phyloP scores from a whole-genome alignment of 352 stramenopile species.

The Phytophthora nicotianae region DNA sequence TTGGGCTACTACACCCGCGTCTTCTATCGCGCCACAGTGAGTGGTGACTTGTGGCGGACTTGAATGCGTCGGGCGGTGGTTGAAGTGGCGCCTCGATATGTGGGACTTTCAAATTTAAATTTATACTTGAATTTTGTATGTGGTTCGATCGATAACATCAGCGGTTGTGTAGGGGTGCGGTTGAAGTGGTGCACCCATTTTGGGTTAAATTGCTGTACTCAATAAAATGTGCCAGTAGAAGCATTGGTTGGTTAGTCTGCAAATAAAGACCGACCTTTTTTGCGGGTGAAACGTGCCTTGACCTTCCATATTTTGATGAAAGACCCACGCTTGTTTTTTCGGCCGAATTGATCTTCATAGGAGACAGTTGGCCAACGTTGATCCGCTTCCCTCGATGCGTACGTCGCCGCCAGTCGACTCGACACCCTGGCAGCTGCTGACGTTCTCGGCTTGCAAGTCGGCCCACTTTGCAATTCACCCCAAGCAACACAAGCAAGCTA shows the following conservation, averaged over 20 bases:
- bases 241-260: neutral
- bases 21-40: neutral
- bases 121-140: constrained; percentile 28
- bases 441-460: constrained; percentile 4
- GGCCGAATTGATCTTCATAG: constrained; percentile 20
- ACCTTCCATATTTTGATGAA: constrained; percentile 16
- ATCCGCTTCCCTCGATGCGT: neutral
- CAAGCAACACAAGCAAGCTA: constrained; percentile 37
- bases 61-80: constrained; percentile 22
- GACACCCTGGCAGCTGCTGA: constrained; percentile 6
- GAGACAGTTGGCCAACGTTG: neutral
- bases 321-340: constrained; percentile 21
- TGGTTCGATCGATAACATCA: constrained; percentile 18
- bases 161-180: constrained; percentile 40
- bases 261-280: too few species aligned
- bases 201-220: neutral
- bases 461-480: constrained; percentile 40
- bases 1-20: neutral
- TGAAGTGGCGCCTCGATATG: constrained; percentile 22
- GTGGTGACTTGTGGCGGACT: too few species aligned
- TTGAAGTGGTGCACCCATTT: constrained; percentile 31
- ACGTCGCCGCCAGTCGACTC: constrained; percentile 21
- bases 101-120: constrained; percentile 23
- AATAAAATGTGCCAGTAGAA: too few species aligned
- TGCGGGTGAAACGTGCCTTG: neutral